Evolutionary conservation across 1,284 basidiomycete species (phyloP), one percentile per base, ranked within the genome.

Genomic region (Microbotryomycetes sp.): DNA sequence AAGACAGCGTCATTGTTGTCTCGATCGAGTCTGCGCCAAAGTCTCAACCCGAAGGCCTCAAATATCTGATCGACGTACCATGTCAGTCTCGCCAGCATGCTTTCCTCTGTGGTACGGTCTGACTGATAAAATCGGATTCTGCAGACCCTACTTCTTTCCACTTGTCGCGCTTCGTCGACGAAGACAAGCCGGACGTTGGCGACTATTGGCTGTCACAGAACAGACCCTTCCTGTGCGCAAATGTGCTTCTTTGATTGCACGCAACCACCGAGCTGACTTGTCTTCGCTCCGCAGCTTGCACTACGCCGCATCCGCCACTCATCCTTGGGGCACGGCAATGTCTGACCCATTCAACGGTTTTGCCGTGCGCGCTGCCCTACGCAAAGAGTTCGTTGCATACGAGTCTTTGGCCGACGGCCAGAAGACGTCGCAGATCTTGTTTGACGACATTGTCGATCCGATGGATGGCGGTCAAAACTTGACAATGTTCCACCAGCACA

Each of bases 311-410:
- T 58, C 59, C 13, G 59, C 59, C 2, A 47, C 47, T 1, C 66
- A 68, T 52, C 64, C 66, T 7, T 68, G 66, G 66, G 61, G 61
- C 1, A 52, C 58, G 2, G 57, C 66, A 15, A 54, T 61, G 3
- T 61, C 57, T 18, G 66, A 68, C 23, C 64, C 66, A 3, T 68
- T 68, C 61, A 68, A 68, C 51, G 66, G 66, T 47, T 68, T 68
- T 54, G 64, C 66, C 24, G 61, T 68, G 23, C 66, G 66, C 13
- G 54, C 52, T 26, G 56, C 47, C 5, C 56, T 68, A 11, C 57
- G 48, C 35, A 49, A 59, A 46, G 23, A 51, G 13, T 65, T 57
- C 52, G 21, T 48, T n/a, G 30, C 45, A 23, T 41, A 41, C 35
- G 35, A 41, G 35, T 27, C 24, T 5, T 52, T 35, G 0, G 41